Base-by-base conservation (phyloP, 176 grass and related monocot species). In the Eragrostis nindensis region DNA sequence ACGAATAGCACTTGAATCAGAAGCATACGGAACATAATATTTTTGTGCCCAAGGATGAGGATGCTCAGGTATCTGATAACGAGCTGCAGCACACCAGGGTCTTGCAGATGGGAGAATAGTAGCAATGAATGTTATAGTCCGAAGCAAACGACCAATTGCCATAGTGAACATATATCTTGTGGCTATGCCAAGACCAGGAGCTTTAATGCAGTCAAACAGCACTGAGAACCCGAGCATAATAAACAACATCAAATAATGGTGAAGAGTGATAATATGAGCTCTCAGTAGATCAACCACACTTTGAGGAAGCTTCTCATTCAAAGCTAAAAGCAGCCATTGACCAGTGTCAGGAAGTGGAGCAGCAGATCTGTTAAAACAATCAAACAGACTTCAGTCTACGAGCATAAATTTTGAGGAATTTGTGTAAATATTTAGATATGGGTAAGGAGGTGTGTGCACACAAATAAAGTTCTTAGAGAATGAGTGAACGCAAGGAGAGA, bases 41-140 rank as follows among this genome's bases (percentile, higher is more conserved):
- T 93, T 95, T 25, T 98, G 92, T 38, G 86, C 92, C 92, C 90
- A 98, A 66, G 95, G 90, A 83, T 98, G 95, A 41, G 95, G 95
- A 65, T 94, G 80, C 30, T 70, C 45, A 29, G 95, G 95, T 66
- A 98, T 83, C 65, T 27, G 86, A 85, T 90, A 98, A 75, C 95
- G 84, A 70, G 73, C 70, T 38, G 52, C 46, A 68, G 90, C 92
- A 66, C 95, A 98, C 95, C 92, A 95, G 29, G 95, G 92, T 57
- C 95, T 89, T 32, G 83, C 44, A 0, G 95, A 95, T 68, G 95
- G 92, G 73, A 98, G 92, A 81, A 98, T 93, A 7, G 90, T 98
- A 74, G 90, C 82, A 84, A 93, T 69, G 52, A 98, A 98, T 84
- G 95, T 94, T 40, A 94, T 70, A 0, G 88, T 81, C 40, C 95